A percentile compares a stretch with the other conserved stretches of the same genome.
Conservation (phyloP, 805 yeast genomes). For the Saccharomycopsis babjevae region DNA sequence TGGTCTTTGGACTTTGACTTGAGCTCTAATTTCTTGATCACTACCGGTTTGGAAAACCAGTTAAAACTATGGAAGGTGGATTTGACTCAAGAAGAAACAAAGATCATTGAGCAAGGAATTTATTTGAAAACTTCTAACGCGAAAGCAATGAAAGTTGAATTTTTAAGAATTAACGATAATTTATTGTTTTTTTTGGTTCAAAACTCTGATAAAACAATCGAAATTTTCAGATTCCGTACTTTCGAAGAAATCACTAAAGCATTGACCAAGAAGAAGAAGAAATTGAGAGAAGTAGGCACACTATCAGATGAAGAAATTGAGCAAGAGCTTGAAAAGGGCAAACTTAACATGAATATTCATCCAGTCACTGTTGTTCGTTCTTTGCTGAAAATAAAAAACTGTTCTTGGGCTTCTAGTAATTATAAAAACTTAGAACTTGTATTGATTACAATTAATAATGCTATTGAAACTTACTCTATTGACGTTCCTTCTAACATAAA, state of each 20-base stretch:
- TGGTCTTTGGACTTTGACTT: conserved; percentile 51
- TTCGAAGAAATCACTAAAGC: conserved; percentile 74
- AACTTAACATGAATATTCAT: conserved; percentile 49
- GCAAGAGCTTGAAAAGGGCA: conserved; percentile 37
- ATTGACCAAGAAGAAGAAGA: conserved; percentile 61
- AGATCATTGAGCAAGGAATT: conserved; percentile 49
- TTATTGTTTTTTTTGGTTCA: conserved; percentile 50
- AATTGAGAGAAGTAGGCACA: conserved; percentile 64
- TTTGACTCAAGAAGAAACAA: conserved; percentile 38
- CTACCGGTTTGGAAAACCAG: conserved; percentile 75
- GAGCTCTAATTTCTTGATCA: conserved; percentile 37
- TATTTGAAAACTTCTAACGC: conserved; percentile 70
- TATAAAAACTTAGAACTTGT: conserved; percentile 48
- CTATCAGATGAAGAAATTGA: conserved; percentile 47
- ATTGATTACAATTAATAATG: conserved; percentile 60
- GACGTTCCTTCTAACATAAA: conserved; percentile 46
- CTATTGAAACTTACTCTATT: conserved; percentile 58
- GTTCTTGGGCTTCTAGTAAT: conserved; percentile 48
- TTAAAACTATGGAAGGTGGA: conserved; percentile 77
- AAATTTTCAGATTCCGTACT: conserved; percentile 66
- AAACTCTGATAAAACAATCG: conserved; percentile 72
- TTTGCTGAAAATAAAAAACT: conserved; percentile 49
- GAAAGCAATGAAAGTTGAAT: conserved; percentile 52
- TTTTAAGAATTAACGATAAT: conserved; percentile 33
- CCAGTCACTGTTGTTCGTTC: conserved; percentile 63